Base-by-base conservation (phyloP, 306 rosid genomes). In the Vigna hirtella region DNA sequence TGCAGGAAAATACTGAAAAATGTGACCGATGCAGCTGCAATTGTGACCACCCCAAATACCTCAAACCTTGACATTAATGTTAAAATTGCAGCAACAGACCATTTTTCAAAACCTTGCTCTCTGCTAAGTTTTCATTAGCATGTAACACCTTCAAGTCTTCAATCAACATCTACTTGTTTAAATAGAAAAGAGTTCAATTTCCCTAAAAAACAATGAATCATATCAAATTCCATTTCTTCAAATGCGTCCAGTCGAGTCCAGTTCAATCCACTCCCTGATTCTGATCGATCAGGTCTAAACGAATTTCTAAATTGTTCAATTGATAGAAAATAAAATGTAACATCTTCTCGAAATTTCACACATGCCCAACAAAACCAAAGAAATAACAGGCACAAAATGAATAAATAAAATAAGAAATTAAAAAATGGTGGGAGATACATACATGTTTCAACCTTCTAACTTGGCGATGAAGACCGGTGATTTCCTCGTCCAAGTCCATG, bases 401-500 rank as follows among this genome's bases (percentile, higher is more conserved):
- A 30, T 16, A 32, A 14, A 36, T 13, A 9, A 9, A 64, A 7
- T n/a, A 49, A 15, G 43, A 56, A 43, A 26, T 51, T 17, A 32
- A 30, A 70, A 53, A 69, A 28, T 1, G 16, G 17, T 12, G 50
- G 43, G n/a, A 65, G 28, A 50, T 69, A 68, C 90, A 5, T 80
- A 94, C 98, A 65, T 90, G 77, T 90, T 80, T 94, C 82, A 94
- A 78, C 76, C 87, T 88, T 82, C 84, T 84, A 77, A 94, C 97
- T 90, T 94, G 97, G 86, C 85, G 36, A 66, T 83, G 94, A 79
- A 94, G 97, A 51, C 98, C 93, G 0, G 82, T 87, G 81, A 94
- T 86, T 82, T 90, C 93, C n/a, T 91, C 93, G 9, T 94, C 98
- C 53, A 94, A 77, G 57, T 91, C 97, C 89, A 93, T 70, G 47